Evolutionary conservation across 2,329 filamentous ascomycete species (phyloP).

Genomic region (Colletotrichum spaethianum): DNA sequence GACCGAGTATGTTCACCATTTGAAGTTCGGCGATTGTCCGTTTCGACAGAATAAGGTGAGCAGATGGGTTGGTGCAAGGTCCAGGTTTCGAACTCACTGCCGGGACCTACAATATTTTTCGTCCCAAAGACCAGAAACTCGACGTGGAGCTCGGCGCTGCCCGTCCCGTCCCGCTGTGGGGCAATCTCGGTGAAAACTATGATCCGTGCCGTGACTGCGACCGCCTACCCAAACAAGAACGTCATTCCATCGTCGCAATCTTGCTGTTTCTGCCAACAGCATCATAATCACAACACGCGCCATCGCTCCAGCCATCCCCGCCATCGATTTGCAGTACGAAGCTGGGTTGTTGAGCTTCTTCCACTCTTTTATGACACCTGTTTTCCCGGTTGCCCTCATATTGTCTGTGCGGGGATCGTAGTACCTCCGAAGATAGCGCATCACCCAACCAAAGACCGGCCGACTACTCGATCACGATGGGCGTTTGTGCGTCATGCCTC

Average conservation of each 20-base stretch:
- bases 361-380: slow-evolving; percentile 21
- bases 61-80: slow-evolving; percentile 39
- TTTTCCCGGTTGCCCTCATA: background rate
- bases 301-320: slow-evolving; percentile 26
- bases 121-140: slow-evolving; percentile 36
- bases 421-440: slow-evolving; percentile 8
- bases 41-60: slow-evolving; percentile 16
- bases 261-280: slow-evolving; percentile 44
- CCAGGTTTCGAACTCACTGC: slow-evolving; percentile 37
- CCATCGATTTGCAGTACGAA: slow-evolving; percentile 22
- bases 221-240: slow-evolving; percentile 34
- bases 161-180: slow-evolving; percentile 41
- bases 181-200: background rate
- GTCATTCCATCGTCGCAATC: slow-evolving; percentile 39
- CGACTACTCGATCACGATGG: slow-evolving; percentile 59
- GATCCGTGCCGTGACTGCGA: slow-evolving; percentile 4
- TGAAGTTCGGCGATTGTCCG: slow-evolving; percentile 16
- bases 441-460: slow-evolving; percentile 12
- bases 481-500: slow-evolving; percentile 73
- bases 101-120: slow-evolving; percentile 32
- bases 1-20: slow-evolving; percentile 10
- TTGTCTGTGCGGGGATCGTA: background rate
- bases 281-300: slow-evolving; percentile 35
- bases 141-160: slow-evolving; percentile 39
- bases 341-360: slow-evolving; percentile 26